These are phyloP conservation scores for Petasospora fabianii DNA, from an alignment of 1,139 yeast species.

Conservation along the genomic window DNA sequence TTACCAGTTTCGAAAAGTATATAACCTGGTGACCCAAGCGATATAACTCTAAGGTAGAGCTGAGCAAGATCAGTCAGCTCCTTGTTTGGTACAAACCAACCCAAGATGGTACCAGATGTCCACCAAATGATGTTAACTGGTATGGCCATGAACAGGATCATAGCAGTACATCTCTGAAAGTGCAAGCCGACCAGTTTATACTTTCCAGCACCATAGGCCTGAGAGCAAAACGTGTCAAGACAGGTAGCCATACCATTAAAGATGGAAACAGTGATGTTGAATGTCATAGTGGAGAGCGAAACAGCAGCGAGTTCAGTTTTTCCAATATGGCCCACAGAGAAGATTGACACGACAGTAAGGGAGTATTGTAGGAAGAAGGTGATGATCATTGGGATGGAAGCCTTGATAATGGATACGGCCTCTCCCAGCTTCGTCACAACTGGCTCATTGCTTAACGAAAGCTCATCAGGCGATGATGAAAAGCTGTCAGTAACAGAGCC, in stretches of 20 bases:
- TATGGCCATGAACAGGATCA: constrained; percentile 33
- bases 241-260: constrained; percentile 56
- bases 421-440: constrained; percentile 15
- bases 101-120: constrained; percentile 32
- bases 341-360: constrained; percentile 77
- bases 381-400: constrained; percentile 59
- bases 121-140: constrained; percentile 41
- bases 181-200: constrained; percentile 37
- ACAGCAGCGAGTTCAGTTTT: constrained; percentile 41
- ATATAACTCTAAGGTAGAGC: constrained; percentile 32
- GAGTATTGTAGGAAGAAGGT: constrained; percentile 82
- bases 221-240: constrained; percentile 51
- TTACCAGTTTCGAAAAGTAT: constrained; percentile 42
- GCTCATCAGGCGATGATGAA: neutral
- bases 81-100: constrained; percentile 32
- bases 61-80: constrained; percentile 35
- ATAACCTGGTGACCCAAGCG: constrained; percentile 38
- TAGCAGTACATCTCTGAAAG: constrained; percentile 41
- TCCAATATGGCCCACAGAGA: constrained; percentile 80
- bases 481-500: constrained; percentile 49
- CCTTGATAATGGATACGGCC: constrained; percentile 15
- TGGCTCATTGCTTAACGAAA: constrained; percentile 23
- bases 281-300: constrained; percentile 46
- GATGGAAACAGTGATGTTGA: constrained; percentile 46
- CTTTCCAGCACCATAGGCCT: constrained; percentile 44